Evolutionary conservation across 495 filamentous ascomycete genomes (phyloP), one percentile per base, ranked within the genome.

Genomic region (Xylaria cubensis): DNA sequence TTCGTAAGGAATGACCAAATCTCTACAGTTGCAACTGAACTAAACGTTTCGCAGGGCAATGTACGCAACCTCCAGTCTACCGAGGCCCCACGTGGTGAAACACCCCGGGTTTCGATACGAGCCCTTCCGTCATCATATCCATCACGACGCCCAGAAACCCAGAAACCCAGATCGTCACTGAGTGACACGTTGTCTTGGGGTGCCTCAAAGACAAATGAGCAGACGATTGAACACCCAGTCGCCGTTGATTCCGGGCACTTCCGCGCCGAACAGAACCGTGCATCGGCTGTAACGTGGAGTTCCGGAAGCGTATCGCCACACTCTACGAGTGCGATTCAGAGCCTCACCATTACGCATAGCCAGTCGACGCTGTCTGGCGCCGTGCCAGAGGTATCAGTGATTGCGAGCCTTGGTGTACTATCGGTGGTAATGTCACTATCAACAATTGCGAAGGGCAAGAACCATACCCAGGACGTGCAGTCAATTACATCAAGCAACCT

Each of bases 1-100:
- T 17, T 26, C 19, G 66, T 69, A 58, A 69, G 66, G 39, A 59
- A 46, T 55, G 42, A 21, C 41, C 51, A 10, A 46, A 17, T 21
- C 12, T 26, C 34, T 48, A 39, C 34, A 24, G 34, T 17, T 19
- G 6, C 6, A 17, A 19, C 34, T 51, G 17, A 3, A 39, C 56
- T 69, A 48, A 69, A 50, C 10, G 29, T 13, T 21, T 69, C 41
- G 12, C 41, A 69, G 42, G 7, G 61, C 3, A 17, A 59, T 46
- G 32, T 32, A n/a, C 66, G 32, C 53, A 61, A 34, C 15, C 3
- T 41, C 7, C 51, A 48, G 15, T 34, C 36, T 41, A 17, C 34
- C 15, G 21, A 17, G 39, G 29, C 19, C 1, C 9, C 53, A 59
- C 51, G n/a, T 17, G 8, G n/a, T 17, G 32, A 17, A 12, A 24